Evolutionary conservation across 371 early-diverging fungal species (phyloP).

Genomic region (Mucor irregularis): DNA sequence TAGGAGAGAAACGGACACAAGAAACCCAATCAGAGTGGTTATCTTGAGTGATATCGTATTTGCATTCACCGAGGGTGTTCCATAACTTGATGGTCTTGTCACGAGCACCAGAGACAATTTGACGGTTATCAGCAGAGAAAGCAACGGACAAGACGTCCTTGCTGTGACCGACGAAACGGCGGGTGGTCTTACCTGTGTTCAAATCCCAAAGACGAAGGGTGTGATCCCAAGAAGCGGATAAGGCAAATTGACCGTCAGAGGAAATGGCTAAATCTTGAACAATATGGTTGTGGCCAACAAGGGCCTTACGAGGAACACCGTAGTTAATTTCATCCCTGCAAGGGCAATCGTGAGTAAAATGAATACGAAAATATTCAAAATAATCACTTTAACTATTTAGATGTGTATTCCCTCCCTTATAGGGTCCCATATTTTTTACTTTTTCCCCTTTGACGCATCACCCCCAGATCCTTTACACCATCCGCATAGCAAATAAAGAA

Average conservation of each 20-base stretch:
- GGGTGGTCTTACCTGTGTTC: constrained; percentile 85
- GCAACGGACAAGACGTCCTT: constrained; percentile 95
- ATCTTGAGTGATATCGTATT: constrained; percentile 87
- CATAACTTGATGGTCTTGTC: constrained; percentile 98
- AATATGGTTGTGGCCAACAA: constrained; percentile 95
- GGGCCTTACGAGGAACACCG: constrained; percentile 84
- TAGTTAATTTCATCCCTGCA: constrained; percentile 80
- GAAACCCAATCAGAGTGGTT: constrained; percentile 97
- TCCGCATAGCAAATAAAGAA: neutral
- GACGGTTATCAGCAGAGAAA: constrained; percentile 97
- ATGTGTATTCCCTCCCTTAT: neutral
- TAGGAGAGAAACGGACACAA: constrained; percentile 96
- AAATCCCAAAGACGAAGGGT: constrained; percentile 97
- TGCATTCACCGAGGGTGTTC: constrained; percentile 98
- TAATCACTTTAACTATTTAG: constrained; percentile 19
- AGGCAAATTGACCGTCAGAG: constrained; percentile 93
- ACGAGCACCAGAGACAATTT: constrained; percentile 94
- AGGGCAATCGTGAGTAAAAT: constrained; percentile 33
- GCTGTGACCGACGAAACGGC: constrained; percentile 93
- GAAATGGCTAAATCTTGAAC: constrained; percentile 94
- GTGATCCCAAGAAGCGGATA: constrained; percentile 97
- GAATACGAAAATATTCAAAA: constrained; percentile 2
- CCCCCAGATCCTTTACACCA: neutral
- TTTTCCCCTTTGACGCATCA: neutral
- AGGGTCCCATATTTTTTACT: neutral